Base-by-base conservation (phyloP, 805 yeast species). In the Candida maris region DNA sequence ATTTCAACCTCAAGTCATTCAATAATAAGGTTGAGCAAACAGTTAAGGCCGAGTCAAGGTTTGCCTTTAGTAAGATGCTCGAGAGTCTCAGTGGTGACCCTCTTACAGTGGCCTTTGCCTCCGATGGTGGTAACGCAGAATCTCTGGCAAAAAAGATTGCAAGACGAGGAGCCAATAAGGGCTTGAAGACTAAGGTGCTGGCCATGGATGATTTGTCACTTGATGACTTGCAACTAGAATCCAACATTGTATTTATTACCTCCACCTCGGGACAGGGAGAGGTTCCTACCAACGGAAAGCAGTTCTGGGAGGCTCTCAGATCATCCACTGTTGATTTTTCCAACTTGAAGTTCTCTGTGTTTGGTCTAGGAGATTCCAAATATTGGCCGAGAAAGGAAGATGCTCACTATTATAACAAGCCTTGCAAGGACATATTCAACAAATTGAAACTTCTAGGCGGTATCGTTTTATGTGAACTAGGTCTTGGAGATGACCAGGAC, bases 321-420 rank as follows among this genome's bases (percentile, higher is more conserved):
- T 51, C 80, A n/a, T 68, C 71, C 30, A 84, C 80, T 44, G 61
- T 77, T 37, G 95, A 85, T 55, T 71, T 82, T 41, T 70, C 81
- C 4, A 53, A 68, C 27, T 68, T 78, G 37, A 74, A 70, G 45
- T 70, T 66, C 43, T 72, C 85, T 8, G 82, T 78, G 19, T 84
- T 84, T 50, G 91, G 88, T 52, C 68, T 83, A 55, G 93, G 93
- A 54, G 93, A 83, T 60, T 77, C 85, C 32, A 77, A 77, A 56
- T 88, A 91, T 68, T 91, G 97, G 97, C 97, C 97, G 51, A 78
- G 97, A 66, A 85, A 86, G 61, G 95, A 91, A 63, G 97, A 91
- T 65, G 79, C 80, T 50, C 91, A 85, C 60, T 91, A 85, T 67
- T 91, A 87, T 67, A 91, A 91, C 70, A 89, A 88, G 60, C 97